Evolutionary conservation across 2,329 filamentous ascomycete species (phyloP).

Genomic region (Calonectria pteridis): DNA sequence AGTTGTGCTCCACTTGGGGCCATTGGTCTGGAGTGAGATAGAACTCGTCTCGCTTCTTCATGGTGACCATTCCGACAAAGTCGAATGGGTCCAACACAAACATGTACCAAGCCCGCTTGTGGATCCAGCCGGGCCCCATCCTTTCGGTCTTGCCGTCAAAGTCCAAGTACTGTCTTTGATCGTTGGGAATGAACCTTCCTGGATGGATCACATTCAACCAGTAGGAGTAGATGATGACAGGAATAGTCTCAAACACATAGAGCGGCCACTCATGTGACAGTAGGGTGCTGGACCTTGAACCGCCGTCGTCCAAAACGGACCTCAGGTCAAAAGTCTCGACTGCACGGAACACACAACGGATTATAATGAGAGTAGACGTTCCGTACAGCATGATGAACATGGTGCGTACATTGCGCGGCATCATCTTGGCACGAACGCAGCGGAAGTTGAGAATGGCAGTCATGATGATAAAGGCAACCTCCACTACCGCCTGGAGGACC

Average conservation of each 20-base stretch:
- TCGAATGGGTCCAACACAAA: constrained; percentile 39
- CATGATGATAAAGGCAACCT: constrained; percentile 39
- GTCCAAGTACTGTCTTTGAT: constrained; percentile 54
- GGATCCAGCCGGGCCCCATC: constrained; percentile 43
- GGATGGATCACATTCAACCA: constrained; percentile 59
- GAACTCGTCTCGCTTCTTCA: constrained; percentile 39
- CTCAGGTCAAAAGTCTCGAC: constrained; percentile 41
- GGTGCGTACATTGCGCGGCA: constrained; percentile 38
- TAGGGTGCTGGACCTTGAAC: constrained; percentile 42
- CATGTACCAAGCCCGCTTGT: constrained; percentile 36
- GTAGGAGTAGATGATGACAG: constrained; percentile 58
- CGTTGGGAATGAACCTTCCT: constrained; percentile 54
- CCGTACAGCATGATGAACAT: constrained; percentile 44
- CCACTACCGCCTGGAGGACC: constrained; percentile 47
- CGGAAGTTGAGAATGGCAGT: constrained; percentile 36
- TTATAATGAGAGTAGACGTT: constrained; percentile 40
- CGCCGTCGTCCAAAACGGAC: constrained; percentile 23
- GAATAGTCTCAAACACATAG: constrained; percentile 58
- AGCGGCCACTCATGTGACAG: constrained; percentile 61
- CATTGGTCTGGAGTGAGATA: constrained; percentile 38
- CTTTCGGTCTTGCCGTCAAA: constrained; percentile 53
- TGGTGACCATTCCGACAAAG: constrained; percentile 40
- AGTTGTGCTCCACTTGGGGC: constrained; percentile 34
- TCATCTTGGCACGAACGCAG: constrained; percentile 34
- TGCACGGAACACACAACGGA: constrained; percentile 42